Conservation (phyloP, 1,284 basidiomycete species). For the Melampsora occidentalis region DNA sequence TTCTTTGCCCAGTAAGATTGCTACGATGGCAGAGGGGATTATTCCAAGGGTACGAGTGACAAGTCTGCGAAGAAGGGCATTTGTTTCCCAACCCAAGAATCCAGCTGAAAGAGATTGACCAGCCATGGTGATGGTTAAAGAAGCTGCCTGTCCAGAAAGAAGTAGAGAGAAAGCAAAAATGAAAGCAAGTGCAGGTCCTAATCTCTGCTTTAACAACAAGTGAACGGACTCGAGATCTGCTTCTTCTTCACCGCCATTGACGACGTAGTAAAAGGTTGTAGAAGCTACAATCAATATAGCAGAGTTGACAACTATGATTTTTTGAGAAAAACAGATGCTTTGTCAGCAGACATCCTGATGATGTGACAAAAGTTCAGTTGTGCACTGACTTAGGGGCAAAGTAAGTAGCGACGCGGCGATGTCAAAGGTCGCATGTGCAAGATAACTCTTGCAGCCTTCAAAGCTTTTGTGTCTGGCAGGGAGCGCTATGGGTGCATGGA, state of each 20-base stretch:
- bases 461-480: background rate
- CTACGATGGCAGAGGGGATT: conserved; percentile 21
- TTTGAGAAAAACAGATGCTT: background rate
- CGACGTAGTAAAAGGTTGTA: conserved; percentile 18
- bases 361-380: background rate
- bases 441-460: conserved; percentile 23
- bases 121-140: conserved; percentile 31
- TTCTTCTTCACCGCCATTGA: conserved; percentile 9
- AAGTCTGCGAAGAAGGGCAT: conserved; percentile 26
- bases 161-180: conserved; percentile 29
- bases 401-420: conserved; percentile 39
- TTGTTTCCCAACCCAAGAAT: conserved; percentile 26
- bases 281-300: conserved; percentile 34
- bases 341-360: background rate
- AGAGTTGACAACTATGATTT: conserved; percentile 22
- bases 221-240: conserved; percentile 26
- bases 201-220: conserved; percentile 9
- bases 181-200: conserved; percentile 16
- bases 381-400: conserved; percentile 30
- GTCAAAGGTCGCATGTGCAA: conserved; percentile 39
- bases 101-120: conserved; percentile 28
- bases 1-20: conserved; percentile 13
- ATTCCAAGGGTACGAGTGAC: conserved; percentile 31
- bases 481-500: no score
- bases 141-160: conserved; percentile 35